Base-by-base conservation (phyloP, 225 moss, liverwort and hornwort species). In the Climacium dendroides region DNA sequence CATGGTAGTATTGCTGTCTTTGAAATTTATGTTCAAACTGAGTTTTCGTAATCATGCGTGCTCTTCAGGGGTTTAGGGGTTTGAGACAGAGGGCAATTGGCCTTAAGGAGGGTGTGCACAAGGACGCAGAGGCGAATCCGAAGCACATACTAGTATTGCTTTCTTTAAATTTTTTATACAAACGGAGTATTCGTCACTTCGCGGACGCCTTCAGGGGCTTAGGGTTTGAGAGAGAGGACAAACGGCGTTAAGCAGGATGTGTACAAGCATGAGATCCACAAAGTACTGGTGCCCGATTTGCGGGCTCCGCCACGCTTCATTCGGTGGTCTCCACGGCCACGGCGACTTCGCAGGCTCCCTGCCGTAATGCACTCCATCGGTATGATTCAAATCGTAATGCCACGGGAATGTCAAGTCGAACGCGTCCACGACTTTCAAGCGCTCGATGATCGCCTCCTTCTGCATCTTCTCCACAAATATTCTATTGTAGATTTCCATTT, bases 201-300 rank as follows among this genome's bases (percentile, higher is more conserved):
- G 83, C 71, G 83, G 59, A 10, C 61, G 37, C 30, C 66, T 45
- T 55, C 57, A 67, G 64, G 75, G 43, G 48, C 7, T 66, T 69
- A n/a, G n/a, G 29, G 34, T 67, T 69, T 58, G 62, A 74, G 88
- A 63, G 91, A 84, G 78, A 48, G 94, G 90, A 64, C 94, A 94
- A n/a, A 93, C 23, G 50, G 91, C 89, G 83, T 91, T 93, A 74
- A 94, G 92, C 32, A 94, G 89, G 41, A 88, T 91, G 84, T 93
- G 94, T 45, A 89, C 89, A 67, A 94, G 90, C 94, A 94, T 94
- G 74, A 94, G 90, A 81, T 94, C 94, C 53, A 94, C 92, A 79
- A 94, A 94, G 88, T 94, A 93, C 53, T 94, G 94, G 82, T 94
- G 92, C 7, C 92, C 94, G 14, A 94, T 53, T 88, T 94, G 91